A percentile compares a stretch with the other conserved stretches of the same genome.
phyloP scores from a whole-genome alignment of 805 yeast genomes.

The Candida taoyuanica region DNA sequence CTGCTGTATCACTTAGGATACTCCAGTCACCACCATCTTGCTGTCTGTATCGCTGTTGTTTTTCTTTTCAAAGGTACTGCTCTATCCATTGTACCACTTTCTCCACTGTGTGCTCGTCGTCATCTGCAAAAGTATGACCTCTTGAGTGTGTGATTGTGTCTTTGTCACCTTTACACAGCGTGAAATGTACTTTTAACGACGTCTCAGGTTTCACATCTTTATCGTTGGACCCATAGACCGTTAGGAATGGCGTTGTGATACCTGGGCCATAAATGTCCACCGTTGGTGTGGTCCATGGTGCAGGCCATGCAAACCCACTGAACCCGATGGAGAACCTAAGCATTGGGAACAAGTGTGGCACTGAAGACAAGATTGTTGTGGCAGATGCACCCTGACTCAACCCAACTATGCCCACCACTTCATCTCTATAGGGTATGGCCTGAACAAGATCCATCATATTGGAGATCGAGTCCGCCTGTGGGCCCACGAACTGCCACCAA shows the following conservation, averaged over 20 bases:
- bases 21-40: too few species aligned
- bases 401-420: conserved; percentile 11
- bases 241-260: conserved; percentile 11
- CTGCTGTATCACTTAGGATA: too few species aligned
- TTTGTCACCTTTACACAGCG: conserved; percentile 1
- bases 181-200: conserved; percentile 3
- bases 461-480: background rate
- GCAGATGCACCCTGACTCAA: conserved; percentile 10
- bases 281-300: conserved; percentile 1
- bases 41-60: too few species aligned
- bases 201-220: conserved; percentile 8
- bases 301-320: conserved; percentile 9
- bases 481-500: conserved; percentile 10
- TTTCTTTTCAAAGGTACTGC: background rate
- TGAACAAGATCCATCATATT: background rate
- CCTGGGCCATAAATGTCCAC: conserved; percentile 4
- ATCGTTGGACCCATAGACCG: conserved; percentile 14
- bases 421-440: background rate
- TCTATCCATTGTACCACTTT: conserved; percentile 11
- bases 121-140: conserved; percentile 16
- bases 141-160: conserved; percentile 3
- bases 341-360: conserved; percentile 3
- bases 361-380: conserved; percentile 1
- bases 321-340: conserved; percentile 8
- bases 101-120: conserved; percentile 2